Base-by-base conservation (phyloP, 2,329 filamentous ascomycete genomes). In the Colletotrichum echinochloae region DNA sequence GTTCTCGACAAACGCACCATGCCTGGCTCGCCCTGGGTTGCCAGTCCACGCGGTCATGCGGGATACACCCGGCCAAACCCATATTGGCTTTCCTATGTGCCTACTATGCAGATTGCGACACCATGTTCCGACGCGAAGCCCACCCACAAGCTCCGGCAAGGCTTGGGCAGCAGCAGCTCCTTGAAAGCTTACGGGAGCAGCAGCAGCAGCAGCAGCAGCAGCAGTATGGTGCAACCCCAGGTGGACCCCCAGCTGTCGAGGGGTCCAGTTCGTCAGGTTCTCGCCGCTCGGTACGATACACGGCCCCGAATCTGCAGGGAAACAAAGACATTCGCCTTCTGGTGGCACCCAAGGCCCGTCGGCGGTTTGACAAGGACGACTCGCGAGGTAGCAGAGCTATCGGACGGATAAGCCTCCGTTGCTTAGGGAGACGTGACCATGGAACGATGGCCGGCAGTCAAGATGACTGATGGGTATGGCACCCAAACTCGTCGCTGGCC, bases 351-450 rank as follows among this genome's bases (percentile, higher is more conserved):
- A n/a, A 48, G 41, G 30, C n/a, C 20, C 14, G 2, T 67, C 33
- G 46, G 59, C 39, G 30, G n/a, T 55, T 56, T n/a, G 55, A 60
- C 30, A 16, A 55, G 48, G 26, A n/a, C 51, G 23, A 26, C 65
- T 51, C n/a, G 51, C 5, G 46, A 33, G 46, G 64, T 52, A 52
- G 57, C 49, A 52, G n/a, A 33, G 30, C 28, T 44, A 35, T 51
- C 46, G 35, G 44, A 44, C 52, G 52, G 44, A 54, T 30, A 44
- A 28, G 57, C 26, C 37, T 62, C 51, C 6, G 51, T 68, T 67
- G 51, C 52, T 62, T 44, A 57, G 55, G 51, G 57, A 70, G 67
- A 67, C 54, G 67, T 30, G 54, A 60, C 65, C 60, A 64, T 70
- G 65, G 69, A 65, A 70, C 55, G 54, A 54, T n/a, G 35, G n/a